These are phyloP conservation scores for Fagopyrum homotropicum DNA, from an alignment of 148 eudicot genomes.

Conservation along the genomic window DNA sequence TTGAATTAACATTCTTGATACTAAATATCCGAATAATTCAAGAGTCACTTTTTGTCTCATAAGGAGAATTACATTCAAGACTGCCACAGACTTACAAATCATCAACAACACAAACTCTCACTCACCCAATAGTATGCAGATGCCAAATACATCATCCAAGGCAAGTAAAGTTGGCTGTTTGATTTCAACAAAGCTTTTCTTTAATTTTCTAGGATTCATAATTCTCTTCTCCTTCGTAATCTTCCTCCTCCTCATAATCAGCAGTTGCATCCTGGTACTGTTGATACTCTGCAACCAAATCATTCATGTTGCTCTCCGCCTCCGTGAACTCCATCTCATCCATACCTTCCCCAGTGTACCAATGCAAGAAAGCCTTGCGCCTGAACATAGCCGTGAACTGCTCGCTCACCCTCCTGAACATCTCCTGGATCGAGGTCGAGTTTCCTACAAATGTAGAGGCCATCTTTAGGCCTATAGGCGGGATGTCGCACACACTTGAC, in stretches of 20 bases:
- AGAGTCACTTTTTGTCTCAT: too few species aligned
- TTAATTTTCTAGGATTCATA: too few species aligned
- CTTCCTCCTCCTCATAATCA: constrained; percentile 12
- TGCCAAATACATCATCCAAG: too few species aligned
- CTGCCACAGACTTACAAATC: too few species aligned
- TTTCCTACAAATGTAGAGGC: constrained; percentile 22
- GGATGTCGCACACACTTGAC: constrained; percentile 51
- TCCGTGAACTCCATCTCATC: constrained; percentile 20
- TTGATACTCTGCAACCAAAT: constrained; percentile 18
- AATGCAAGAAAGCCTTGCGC: constrained; percentile 19
- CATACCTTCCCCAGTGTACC: constrained; percentile 20
- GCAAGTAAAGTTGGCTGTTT: too few species aligned
- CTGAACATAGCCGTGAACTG: constrained; percentile 21
- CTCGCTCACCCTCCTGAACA: constrained; percentile 21
- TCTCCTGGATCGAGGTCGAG: constrained; percentile 17
- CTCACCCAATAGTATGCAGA: too few species aligned
- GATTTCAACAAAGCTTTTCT: too few species aligned
- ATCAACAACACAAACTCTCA: too few species aligned
- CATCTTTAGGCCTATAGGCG: constrained; percentile 50
- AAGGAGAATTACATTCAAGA: too few species aligned
- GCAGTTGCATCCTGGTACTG: constrained; percentile 16
- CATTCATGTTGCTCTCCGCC: constrained; percentile 19
- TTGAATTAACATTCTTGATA: too few species aligned
- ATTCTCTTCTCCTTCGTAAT: neutral
- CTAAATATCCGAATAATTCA: too few species aligned